These are phyloP conservation scores for Mycena rebaudengoi DNA, from an alignment of 768 basidiomycete genomes.

Conservation along the genomic window DNA sequence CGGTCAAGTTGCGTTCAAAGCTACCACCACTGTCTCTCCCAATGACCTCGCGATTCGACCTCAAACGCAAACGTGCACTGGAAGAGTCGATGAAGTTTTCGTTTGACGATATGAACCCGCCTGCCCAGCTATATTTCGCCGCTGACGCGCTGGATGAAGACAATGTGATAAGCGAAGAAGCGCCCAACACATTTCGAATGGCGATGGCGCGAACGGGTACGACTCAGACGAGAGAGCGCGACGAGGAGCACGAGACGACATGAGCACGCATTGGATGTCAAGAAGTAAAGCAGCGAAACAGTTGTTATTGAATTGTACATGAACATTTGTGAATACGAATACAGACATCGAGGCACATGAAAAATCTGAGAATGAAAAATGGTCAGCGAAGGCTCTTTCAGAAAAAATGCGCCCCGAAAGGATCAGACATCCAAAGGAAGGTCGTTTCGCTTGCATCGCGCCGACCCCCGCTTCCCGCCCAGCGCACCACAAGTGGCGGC, in stretches of 20 bases:
- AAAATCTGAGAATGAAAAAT: too few species aligned
- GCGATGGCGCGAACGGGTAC: too few species aligned
- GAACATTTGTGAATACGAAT: too few species aligned
- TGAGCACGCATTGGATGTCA: too few species aligned
- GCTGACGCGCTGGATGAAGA: slow-evolving; percentile 21
- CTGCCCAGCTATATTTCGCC: slow-evolving; percentile 33
- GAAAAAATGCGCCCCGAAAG: slow-evolving; percentile 31
- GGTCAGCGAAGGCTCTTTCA: slow-evolving; percentile 6
- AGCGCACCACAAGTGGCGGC: slow-evolving; percentile 75
- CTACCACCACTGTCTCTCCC: not conserved
- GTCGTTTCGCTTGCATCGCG: slow-evolving; percentile 73
- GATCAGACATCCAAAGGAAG: slow-evolving; percentile 94
- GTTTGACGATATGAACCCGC: slow-evolving; percentile 15
- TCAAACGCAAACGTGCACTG: slow-evolving; percentile 28
- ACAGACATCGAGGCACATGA: too few species aligned
- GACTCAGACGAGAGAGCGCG: too few species aligned
- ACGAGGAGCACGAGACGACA: too few species aligned
- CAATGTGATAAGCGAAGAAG: not conserved
- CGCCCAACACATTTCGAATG: too few species aligned
- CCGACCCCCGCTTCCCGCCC: slow-evolving; percentile 77
- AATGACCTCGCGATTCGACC: slow-evolving; percentile 27
- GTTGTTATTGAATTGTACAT: too few species aligned
- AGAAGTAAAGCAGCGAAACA: too few species aligned
- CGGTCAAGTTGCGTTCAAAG: slow-evolving; percentile 16
- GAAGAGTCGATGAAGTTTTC: slow-evolving; percentile 19